Evolutionary conservation across 2,329 filamentous ascomycete species (phyloP), one percentile per base, ranked within the genome.

Genomic region (Colletotrichum sp.): DNA sequence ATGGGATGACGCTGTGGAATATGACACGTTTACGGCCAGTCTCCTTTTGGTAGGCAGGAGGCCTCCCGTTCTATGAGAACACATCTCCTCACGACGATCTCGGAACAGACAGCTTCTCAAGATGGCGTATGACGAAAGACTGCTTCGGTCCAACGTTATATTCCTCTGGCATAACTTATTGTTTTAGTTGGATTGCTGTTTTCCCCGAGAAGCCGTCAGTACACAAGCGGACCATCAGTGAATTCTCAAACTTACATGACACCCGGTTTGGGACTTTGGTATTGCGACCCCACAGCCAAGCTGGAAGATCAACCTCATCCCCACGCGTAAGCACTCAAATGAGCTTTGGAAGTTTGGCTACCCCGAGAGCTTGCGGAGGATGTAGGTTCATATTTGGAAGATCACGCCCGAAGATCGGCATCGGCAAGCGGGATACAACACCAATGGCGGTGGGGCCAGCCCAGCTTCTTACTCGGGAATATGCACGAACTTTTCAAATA

Each of bases 141-240:
- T 21, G 6, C 1, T 24, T 8, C n/a, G 6, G n/a, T 1, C 10
- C 6, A 12, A 52, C 4, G 3, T 8, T 21, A 8, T 5, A 13
- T 24, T 1, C 3, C 10, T 52, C 10, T 52, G 44, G n/a, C 10
- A 52, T 52, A n/a, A 44, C 9, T 49, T 44, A 1, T 4, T 21
- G n/a, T 21, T 49, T 49, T 34, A 1, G 30, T 32, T 32, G 10
- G 10, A 13, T 8, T 21, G 2, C 10, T 21, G 12, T 52, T 52
- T 13, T 0, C 44, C n/a, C n/a, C 18, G 5, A 12, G 44, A 21
- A 49, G 6, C 44, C n/a, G 44, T 49, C 2, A 21, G 2, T 2
- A 8, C 44, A 21, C 44, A 21, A n/a, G 44, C 10, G 44, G n/a
- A 4, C 6, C 44, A 8, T 21, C n/a, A 21, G n/a, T 52, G 44